Conservation (phyloP, 2,329 filamentous ascomycete species). For the Cordyceps militaris region DNA sequence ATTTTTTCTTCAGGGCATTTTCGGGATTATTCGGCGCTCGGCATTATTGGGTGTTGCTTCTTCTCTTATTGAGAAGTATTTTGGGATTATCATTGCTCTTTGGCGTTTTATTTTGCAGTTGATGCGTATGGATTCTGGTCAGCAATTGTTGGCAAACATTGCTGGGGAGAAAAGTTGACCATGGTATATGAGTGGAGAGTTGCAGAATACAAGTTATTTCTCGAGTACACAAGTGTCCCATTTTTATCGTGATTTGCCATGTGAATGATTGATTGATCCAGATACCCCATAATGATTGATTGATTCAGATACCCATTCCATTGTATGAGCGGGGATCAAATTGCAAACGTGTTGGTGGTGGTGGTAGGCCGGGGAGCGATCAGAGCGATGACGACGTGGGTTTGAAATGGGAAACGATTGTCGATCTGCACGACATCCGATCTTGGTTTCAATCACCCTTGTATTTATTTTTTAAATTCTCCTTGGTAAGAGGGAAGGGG, state of each 20-base stretch:
- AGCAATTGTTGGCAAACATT: conserved; percentile 4
- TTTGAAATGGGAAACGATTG: background rate
- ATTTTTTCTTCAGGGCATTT: conserved; percentile 8
- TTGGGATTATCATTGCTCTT: background rate
- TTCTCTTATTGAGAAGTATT: background rate
- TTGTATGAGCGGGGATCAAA: too few species aligned
- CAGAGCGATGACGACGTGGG: background rate
- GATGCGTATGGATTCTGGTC: background rate
- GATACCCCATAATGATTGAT: background rate
- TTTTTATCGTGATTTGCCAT: background rate
- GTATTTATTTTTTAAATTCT: background rate
- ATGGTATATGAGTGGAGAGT: background rate
- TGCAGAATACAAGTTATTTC: background rate
- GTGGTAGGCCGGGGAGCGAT: background rate
- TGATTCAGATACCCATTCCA: too few species aligned
- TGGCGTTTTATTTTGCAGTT: conserved; percentile 6
- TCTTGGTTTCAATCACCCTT: background rate
- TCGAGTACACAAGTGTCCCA: background rate
- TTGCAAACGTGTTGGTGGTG: background rate
- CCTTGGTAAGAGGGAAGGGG: background rate
- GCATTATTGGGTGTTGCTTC: background rate
- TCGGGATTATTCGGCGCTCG: background rate
- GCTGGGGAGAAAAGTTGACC: conserved; percentile 3
- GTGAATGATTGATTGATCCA: background rate
- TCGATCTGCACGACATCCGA: conserved; percentile 11